A percentile compares a stretch with the other conserved stretches of the same genome.
Conservation (phyloP, 805 yeast genomes). For the Starmerella vitae region DNA sequence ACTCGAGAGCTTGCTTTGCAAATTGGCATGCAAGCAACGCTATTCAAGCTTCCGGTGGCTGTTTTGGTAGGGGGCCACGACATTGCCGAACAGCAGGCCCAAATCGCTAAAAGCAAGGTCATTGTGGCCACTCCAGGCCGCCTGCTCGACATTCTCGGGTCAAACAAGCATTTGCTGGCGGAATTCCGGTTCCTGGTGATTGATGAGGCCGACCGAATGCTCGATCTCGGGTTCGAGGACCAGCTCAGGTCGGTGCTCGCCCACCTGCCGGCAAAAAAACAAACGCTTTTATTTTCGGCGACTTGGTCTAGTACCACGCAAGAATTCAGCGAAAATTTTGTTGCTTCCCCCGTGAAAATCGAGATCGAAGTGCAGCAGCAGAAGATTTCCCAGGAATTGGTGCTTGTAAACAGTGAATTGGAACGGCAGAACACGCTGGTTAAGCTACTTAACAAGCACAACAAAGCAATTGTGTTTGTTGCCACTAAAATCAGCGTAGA, state of each 20-base stretch:
- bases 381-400: conserved; percentile 43
- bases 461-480: conserved; percentile 50
- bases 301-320: conserved; percentile 73
- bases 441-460: conserved; percentile 26
- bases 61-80: conserved; percentile 85
- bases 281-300: conserved; percentile 88
- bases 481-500: conserved; percentile 69
- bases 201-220: conserved; percentile 99
- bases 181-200: conserved; percentile 57
- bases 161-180: conserved; percentile 45
- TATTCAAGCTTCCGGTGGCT: conserved; percentile 36
- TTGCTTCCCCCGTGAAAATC: conserved; percentile 52
- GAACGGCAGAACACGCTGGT: conserved; percentile 26
- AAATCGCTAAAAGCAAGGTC: conserved; percentile 33
- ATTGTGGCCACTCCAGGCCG: conserved; percentile 94
- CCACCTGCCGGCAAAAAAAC: conserved; percentile 39
- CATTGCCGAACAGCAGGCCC: conserved; percentile 54
- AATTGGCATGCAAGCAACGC: conserved; percentile 52
- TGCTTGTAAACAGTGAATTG: conserved; percentile 28
- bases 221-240: conserved; percentile 96
- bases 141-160: conserved; percentile 62
- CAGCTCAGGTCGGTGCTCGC: conserved; percentile 51
- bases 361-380: conserved; percentile 29
- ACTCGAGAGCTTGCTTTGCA: conserved; percentile 90
- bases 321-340: conserved; percentile 45